A percentile compares a stretch with the other conserved stretches of the same genome.
Conservation (phyloP, 371 early-diverging fungal species). For the Neoconidiobolus thromboides region DNA sequence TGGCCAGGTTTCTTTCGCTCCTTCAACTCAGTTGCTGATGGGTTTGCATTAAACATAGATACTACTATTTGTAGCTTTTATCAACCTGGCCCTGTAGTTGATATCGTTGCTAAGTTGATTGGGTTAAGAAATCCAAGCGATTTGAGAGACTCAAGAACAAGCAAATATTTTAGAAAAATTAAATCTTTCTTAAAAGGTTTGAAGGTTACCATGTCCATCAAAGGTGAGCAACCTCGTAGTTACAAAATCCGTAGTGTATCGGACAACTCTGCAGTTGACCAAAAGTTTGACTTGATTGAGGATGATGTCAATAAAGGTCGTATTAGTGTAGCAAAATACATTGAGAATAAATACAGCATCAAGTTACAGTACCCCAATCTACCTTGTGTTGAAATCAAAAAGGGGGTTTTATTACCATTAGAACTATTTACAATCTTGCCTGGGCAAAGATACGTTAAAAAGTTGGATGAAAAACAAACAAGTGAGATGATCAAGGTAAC, state of each 20-base stretch:
- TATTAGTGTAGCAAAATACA: constrained; percentile 55
- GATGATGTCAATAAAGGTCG: constrained; percentile 9
- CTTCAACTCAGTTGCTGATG: constrained; percentile 21
- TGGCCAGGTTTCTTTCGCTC: constrained; percentile 65
- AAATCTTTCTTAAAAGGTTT: not conserved
- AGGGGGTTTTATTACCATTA: constrained; percentile 52
- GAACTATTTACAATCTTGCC: constrained; percentile 66
- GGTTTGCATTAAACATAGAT: not conserved
- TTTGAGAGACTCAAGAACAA: not conserved
- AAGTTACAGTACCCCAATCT: constrained; percentile 49
- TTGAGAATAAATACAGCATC: constrained; percentile 36
- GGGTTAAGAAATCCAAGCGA: not conserved
- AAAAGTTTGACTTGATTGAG: not conserved
- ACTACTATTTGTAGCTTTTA: not conserved
- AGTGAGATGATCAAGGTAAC: constrained; percentile 85
- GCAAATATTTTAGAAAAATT: not conserved
- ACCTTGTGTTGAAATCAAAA: constrained; percentile 61
- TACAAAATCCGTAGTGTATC: not conserved
- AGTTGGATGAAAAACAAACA: constrained; percentile 64
- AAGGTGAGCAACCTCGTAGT: not conserved
- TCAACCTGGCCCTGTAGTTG: not conserved
- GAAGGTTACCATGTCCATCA: not conserved
- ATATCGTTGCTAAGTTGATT: not conserved
- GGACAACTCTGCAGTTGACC: not conserved
- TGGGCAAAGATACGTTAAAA: constrained; percentile 56